phyloP scores from a whole-genome alignment of 306 rosid genomes.

The Sechiopsis laciniata region DNA sequence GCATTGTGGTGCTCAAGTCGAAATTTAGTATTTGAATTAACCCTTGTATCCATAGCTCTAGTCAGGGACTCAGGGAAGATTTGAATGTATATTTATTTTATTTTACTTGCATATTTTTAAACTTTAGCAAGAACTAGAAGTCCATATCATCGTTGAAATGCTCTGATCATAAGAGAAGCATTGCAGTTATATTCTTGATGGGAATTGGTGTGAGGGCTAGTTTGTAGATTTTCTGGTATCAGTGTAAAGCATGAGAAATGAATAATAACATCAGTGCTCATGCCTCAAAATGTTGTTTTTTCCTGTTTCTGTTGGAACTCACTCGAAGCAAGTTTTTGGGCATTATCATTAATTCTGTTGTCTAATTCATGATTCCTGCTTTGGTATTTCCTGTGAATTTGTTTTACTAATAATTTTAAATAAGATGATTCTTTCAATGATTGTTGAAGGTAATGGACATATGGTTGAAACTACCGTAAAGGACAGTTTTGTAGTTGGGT shows the following conservation, averaged over 20 bases:
- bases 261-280: not conserved
- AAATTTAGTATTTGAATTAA: not conserved
- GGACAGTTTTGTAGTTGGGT: slow-evolving; percentile 32
- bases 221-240: slow-evolving; percentile 3
- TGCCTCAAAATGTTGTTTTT: not conserved
- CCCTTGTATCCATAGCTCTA: not conserved
- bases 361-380: not conserved
- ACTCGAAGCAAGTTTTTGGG: not conserved
- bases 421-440: slow-evolving; percentile 10
- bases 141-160: slow-evolving; percentile 1
- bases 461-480: slow-evolving; percentile 31
- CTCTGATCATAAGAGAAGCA: not conserved
- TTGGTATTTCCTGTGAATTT: not conserved
- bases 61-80: not conserved
- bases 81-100: not conserved
- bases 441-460: slow-evolving; percentile 28
- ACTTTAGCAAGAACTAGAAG: not conserved
- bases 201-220: not conserved
- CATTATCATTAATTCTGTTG: not conserved
- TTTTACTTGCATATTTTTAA: not conserved
- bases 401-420: not conserved
- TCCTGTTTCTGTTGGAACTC: not conserved
- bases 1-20: not conserved
- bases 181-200: not conserved
- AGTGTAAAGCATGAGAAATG: slow-evolving; percentile 9